These are phyloP conservation scores for Pseudopithomyces maydicus DNA, from an alignment of 2,329 filamentous ascomycete genomes.

Conservation along the genomic window DNA sequence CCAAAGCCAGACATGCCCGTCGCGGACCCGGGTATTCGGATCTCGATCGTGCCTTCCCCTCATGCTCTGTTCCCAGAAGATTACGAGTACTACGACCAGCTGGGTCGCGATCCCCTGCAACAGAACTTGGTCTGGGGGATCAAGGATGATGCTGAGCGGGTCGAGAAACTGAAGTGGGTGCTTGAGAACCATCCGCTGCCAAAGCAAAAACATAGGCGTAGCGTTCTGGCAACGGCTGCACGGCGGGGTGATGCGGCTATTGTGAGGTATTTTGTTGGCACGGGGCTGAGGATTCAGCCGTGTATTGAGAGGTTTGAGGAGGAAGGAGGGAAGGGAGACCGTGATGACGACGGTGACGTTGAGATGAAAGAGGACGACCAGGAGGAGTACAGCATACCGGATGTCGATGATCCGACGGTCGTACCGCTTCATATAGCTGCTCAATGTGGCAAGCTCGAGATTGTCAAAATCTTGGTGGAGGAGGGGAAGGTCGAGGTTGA, in stretches of 20 bases:
- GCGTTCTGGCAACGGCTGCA: conserved; percentile 1
- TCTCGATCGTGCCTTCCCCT: background rate
- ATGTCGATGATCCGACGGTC: background rate
- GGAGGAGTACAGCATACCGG: background rate
- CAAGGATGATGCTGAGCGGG: background rate
- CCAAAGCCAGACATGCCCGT: background rate
- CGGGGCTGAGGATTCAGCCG: background rate
- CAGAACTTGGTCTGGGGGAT: conserved; percentile 6
- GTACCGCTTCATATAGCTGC: background rate
- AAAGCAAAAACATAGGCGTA: conserved; percentile 3
- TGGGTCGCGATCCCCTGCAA: conserved; percentile 9
- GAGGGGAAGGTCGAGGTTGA: background rate
- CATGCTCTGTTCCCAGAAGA: conserved; percentile 1
- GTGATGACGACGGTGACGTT: background rate
- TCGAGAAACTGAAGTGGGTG: background rate
- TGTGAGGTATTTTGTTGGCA: background rate
- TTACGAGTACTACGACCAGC: conserved; percentile 11
- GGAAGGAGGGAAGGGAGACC: background rate
- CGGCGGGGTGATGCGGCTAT: conserved; percentile 4
- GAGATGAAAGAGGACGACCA: no score
- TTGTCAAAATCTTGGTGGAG: background rate
- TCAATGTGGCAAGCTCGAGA: background rate
- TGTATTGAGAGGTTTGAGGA: conserved; percentile 1
- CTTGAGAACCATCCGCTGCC: conserved; percentile 2
- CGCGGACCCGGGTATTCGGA: background rate